Evolutionary conservation across 2,329 filamentous ascomycete genomes (phyloP), one percentile per base, ranked within the genome.

Genomic region (Aureobasidium melanogenum): DNA sequence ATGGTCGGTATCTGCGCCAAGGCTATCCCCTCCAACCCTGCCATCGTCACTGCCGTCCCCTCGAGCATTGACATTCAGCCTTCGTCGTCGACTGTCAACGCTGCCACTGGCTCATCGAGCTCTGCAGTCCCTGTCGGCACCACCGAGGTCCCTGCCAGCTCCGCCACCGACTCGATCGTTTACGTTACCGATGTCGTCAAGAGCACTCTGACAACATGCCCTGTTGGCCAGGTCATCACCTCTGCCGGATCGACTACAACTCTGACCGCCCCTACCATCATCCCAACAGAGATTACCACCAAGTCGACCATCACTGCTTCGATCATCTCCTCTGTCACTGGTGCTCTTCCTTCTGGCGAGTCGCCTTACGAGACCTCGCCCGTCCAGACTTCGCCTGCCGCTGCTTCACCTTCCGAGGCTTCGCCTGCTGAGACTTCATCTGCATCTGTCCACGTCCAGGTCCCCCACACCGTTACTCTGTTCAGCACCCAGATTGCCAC

Each of bases 1-100:
- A 88, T 97, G 80, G 87, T 92, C 75, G 92, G 92, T 73, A 89
- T 97, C 76, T 97, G 93, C 79, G 91, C 88, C 62, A 77, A 82
- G 58, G 87, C 87, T 75, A 82, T 90, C 38, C 79, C 82, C 17
- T 69, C 82, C 72, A 96, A 97, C 83, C 91, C 92, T n/a, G 89
- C 82, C 65, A 89, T 97, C 69, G 84, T 90, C 70, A 95, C 88
- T 54, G 85, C 83, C 65, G 85, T 90, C 67, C 84, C 88, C 26
- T 72, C 74, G 1, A 81, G 80, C 60, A 82, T 87, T 74, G 79
- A 76, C 7, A 73, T 81, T n/a, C 71, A 72, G 30, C 75, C 76
- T 24, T 79, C 85, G 68, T 58, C 56, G 32, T 59, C 61, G 15
- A 34, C 43, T 22, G 64, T 55, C 46, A 47, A 54, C 24, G 34